phyloP scores from a whole-genome alignment of 345 rosid species.

The Clausena lansium region DNA sequence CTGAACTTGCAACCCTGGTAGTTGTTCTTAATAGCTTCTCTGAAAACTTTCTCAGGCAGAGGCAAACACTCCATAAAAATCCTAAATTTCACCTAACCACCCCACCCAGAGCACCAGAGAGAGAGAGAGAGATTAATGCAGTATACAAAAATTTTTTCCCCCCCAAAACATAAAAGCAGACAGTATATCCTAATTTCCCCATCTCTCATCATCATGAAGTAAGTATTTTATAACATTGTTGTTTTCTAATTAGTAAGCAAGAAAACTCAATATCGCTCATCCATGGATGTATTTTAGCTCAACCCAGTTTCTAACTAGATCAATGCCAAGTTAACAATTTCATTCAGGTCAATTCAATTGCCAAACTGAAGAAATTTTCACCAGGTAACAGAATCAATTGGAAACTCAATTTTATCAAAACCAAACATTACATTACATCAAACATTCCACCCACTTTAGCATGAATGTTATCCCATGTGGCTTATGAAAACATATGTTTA shows the following conservation, averaged over 20 bases:
- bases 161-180: not conserved
- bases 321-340: not conserved
- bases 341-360: not conserved
- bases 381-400: not conserved
- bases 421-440: not conserved
- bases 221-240: not conserved
- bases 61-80: constrained; percentile 36
- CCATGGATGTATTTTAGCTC: not conserved
- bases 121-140: not conserved
- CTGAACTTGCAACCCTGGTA: constrained; percentile 30
- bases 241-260: not conserved
- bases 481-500: not conserved
- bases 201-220: not conserved
- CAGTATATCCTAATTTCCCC: not conserved
- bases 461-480: not conserved
- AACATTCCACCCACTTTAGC: not conserved
- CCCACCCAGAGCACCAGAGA: not conserved
- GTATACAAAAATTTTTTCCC: not conserved
- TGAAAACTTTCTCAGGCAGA: constrained; percentile 30
- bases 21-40: constrained; percentile 31
- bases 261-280: not conserved
- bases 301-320: not conserved
- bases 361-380: not conserved
- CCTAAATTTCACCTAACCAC: constrained; percentile 29
- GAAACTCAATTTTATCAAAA: not conserved